These are phyloP conservation scores for Ophiosphaerella narmari DNA, from an alignment of 2,329 filamentous ascomycete genomes.

Conservation along the genomic window DNA sequence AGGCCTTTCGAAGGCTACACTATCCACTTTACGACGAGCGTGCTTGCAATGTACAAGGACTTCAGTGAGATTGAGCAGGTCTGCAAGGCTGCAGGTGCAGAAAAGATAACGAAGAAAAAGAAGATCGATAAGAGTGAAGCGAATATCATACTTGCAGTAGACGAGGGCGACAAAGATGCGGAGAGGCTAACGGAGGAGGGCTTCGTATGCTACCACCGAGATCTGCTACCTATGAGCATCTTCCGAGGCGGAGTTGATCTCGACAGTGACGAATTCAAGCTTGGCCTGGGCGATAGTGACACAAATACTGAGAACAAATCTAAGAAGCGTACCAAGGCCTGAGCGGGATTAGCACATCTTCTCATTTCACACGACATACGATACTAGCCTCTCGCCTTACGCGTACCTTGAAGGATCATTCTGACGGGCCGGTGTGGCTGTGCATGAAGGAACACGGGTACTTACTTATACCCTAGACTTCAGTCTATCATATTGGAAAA, in stretches of 20 bases:
- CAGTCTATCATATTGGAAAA: no score
- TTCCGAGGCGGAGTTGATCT: slow-evolving; percentile 50
- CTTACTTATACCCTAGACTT: neutral
- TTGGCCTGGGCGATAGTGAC: slow-evolving; percentile 7
- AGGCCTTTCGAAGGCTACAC: slow-evolving; percentile 54
- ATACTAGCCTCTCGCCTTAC: no score
- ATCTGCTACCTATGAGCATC: slow-evolving; percentile 51
- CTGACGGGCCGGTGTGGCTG: neutral
- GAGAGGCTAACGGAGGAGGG: slow-evolving; percentile 38
- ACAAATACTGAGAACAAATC: slow-evolving; percentile 16
- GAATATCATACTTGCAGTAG: slow-evolving; percentile 46
- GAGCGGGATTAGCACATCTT: neutral
- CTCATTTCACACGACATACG: no score
- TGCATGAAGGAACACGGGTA: neutral
- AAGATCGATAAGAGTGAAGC: slow-evolving; percentile 25
- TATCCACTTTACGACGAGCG: slow-evolving; percentile 54
- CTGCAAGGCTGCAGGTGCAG: slow-evolving; percentile 46
- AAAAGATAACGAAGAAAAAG: slow-evolving; percentile 28
- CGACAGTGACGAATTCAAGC: slow-evolving; percentile 46
- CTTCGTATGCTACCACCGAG: slow-evolving; percentile 47
- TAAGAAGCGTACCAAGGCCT: slow-evolving; percentile 19
- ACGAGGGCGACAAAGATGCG: slow-evolving; percentile 44
- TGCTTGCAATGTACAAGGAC: slow-evolving; percentile 36
- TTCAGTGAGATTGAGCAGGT: slow-evolving; percentile 49
- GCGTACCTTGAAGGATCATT: neutral